phyloP scores from a whole-genome alignment of 169 alveolate genomes.

The Cryptosporidium ryanae region DNA sequence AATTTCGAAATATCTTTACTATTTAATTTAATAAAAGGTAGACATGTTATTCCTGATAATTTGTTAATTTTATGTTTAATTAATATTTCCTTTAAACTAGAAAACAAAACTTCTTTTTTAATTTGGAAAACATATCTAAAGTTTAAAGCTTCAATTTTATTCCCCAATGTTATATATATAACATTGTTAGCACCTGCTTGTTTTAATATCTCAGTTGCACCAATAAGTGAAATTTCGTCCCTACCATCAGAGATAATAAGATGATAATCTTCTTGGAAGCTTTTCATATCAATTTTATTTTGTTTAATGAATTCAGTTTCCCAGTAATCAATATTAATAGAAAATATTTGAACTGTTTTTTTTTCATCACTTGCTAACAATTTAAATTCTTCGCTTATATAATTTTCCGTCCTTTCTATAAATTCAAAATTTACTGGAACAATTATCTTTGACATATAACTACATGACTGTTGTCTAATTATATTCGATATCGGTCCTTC shows the following conservation, averaged over 20 bases:
- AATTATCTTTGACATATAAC: conserved; percentile 34
- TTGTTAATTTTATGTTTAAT: conserved; percentile 2
- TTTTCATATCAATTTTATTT: conserved; percentile 13
- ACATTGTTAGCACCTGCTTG: conserved; percentile 71
- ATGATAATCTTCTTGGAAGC: conserved; percentile 19
- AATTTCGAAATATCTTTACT: conserved; percentile 22
- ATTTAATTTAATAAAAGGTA: conserved; percentile 38
- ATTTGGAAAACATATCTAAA: conserved; percentile 11
- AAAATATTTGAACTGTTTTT: conserved; percentile 25
- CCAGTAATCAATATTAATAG: conserved; percentile 2
- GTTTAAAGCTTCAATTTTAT: background rate
- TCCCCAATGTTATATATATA: background rate
- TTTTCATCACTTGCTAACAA: conserved; percentile 7
- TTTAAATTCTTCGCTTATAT: conserved; percentile 15
- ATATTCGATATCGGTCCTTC: conserved; percentile 37
- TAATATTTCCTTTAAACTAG: background rate
- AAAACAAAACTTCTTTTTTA: conserved; percentile 6
- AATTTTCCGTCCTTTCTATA: background rate
- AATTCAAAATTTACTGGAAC: conserved; percentile 21
- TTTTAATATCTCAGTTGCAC: conserved; percentile 36
- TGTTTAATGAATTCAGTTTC: conserved; percentile 51
- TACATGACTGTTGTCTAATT: conserved; percentile 46
- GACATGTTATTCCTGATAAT: conserved; percentile 49
- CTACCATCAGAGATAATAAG: conserved; percentile 18
- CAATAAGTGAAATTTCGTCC: conserved; percentile 66